Evolutionary conservation across 2,329 filamentous ascomycete species (phyloP), one percentile per base, ranked within the genome.

Genomic region (Zymoseptoria ardabiliae): DNA sequence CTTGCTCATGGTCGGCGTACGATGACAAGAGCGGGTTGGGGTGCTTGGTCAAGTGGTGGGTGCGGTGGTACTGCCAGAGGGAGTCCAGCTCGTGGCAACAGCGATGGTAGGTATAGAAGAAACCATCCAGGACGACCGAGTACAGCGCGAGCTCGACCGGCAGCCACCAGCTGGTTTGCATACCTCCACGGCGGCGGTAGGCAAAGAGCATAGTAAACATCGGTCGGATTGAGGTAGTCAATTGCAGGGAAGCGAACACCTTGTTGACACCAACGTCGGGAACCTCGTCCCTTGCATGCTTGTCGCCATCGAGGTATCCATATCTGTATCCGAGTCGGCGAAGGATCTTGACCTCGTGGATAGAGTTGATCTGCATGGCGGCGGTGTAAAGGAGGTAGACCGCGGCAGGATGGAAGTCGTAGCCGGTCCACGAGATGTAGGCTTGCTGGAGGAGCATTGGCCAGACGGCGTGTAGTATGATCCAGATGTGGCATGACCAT

Each of bases 1-100:
- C 76, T 57, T 78, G 77, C 56, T 75, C 76, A 7, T 63, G 54
- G 54, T 78, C 77, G 49, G 77, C 75, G 63, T 78, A 78, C 2
- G 74, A 68, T 0, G 74, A 72, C 1, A 78, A 66, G 0, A 78
- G 70, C 6, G 75, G 74, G 53, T 76, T 77, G 3, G 76, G 76
- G 57, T 78, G 76, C 60, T 78, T 78, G 50, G 76, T 77, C 8
- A 78, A 66, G 62, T 78, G 77, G 57, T 79, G 77, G 0, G 75
- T 78, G 54, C 76, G 73, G 67, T 79, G 77, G 60, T 71, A 78
- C 51, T 75, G 71, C 76, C 76, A 78, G 11, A 78, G 69, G 1
- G 59, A 64, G 19, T 70, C 66, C 17, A 75, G 54, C 56, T 78
- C 76, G 59, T 78, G 76, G 73, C 77, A 77, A 17, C 70, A 51